A percentile compares a stretch with the other conserved stretches of the same genome.
These are phyloP conservation scores for Aspergillus clavatus DNA, from an alignment of 2,329 filamentous ascomycete genomes.

Conservation along the genomic window DNA sequence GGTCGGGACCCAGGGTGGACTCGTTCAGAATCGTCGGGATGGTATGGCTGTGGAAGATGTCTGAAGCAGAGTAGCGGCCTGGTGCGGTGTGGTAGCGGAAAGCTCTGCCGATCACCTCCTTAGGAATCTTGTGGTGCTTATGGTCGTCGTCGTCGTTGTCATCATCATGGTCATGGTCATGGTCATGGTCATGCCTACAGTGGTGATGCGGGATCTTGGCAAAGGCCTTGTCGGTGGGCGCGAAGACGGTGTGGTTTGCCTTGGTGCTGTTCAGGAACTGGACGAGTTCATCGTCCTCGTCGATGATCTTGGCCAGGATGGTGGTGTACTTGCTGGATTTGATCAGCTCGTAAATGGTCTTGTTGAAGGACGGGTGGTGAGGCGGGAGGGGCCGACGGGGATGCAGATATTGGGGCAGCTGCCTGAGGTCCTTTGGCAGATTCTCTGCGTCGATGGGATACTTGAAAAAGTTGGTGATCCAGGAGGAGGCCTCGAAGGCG, in stretches of 20 bases:
- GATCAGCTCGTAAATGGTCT: conserved; percentile 77
- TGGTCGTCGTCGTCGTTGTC: too few species aligned
- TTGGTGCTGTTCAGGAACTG: conserved; percentile 68
- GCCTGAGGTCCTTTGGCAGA: conserved; percentile 5
- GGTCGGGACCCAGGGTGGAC: conserved; percentile 55
- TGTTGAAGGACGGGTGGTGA: conserved; percentile 49
- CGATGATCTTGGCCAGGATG: conserved; percentile 69
- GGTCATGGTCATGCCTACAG: conserved; percentile 19
- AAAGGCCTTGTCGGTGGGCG: conserved; percentile 73
- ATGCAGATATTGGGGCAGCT: background rate
- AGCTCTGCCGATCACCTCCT: conserved; percentile 64
- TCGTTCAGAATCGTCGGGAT: conserved; percentile 64
- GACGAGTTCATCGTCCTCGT: conserved; percentile 67
- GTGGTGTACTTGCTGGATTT: conserved; percentile 69
- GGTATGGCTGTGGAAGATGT: conserved; percentile 66
- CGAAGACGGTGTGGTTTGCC: conserved; percentile 74
- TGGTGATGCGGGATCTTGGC: conserved; percentile 52
- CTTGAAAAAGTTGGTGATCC: conserved; percentile 5
- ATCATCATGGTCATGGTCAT: too few species aligned
- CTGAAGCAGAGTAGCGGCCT: conserved; percentile 60
- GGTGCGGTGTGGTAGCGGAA: conserved; percentile 71
- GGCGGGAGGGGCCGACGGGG: conserved; percentile 6
- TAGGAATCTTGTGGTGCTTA: conserved; percentile 52
- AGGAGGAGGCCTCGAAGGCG: background rate
- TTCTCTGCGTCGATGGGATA: conserved; percentile 8